Evolutionary conservation across 2,329 filamentous ascomycete species (phyloP), one percentile per base, ranked within the genome.

Genomic region (Aspergillus nomiae): DNA sequence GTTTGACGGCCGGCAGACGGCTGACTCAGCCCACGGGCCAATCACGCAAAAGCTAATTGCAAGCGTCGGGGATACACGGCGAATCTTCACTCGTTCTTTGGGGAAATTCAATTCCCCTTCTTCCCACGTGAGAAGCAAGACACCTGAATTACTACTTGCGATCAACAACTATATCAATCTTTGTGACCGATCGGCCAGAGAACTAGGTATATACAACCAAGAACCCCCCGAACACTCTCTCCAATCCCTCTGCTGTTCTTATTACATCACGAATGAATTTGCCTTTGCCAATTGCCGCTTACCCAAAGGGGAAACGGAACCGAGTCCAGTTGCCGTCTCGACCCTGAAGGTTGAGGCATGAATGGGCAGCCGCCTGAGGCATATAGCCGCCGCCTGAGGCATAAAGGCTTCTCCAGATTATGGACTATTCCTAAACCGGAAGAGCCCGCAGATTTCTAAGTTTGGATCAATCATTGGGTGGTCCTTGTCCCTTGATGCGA

Each of bases 21-120:
- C 71, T 77, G 72, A 77, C 67, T 77, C 70, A 76, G 71, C 69
- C 0, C 6, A 0, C 4, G 1, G 26, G 59, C 75, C 75, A 77
- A 77, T 77, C 71, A 76, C 8, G 41, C 24, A 8, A 6, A 50
- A 61, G 56, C 66, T 76, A 76, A 76, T 76, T 76, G 71, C 71
- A 76, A 77, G 73, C 71, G 69, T 77, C 75, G 75, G 75, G 74
- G 71, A 72, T 69, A 75, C 71, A 77, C 75, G 75, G 75, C 72
- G 65, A 65, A 48, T 21, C 41, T 60, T 41, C 30, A 41, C 28
- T 48, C 21, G 11, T 16, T 26, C 14, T 28, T 50, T 19, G 46
- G 46, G 26, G 46, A 30, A 50, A 50, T 28, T 30, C 46, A 30
- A 28, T 30, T 50, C 46, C 26, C 46, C 30, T n/a, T 19, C 14